These are phyloP conservation scores for Pneumocystis carinii DNA, from an alignment of 1,139 yeast genomes.

Conservation along the genomic window DNA sequence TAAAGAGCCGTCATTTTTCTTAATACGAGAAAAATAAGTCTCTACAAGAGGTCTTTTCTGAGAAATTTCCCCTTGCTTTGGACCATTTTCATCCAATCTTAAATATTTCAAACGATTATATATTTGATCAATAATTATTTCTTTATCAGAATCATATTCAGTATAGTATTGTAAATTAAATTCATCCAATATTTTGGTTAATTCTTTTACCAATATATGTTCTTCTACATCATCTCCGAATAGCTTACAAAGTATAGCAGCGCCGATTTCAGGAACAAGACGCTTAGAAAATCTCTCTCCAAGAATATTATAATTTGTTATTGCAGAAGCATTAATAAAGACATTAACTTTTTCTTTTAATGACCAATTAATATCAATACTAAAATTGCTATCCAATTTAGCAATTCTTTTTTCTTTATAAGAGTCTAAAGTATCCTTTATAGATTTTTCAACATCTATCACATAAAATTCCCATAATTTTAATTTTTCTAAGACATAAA, in stretches of 20 bases:
- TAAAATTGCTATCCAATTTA: neutral
- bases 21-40: slow-evolving; percentile 70
- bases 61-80: slow-evolving; percentile 54
- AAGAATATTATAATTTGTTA: slow-evolving; percentile 24
- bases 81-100: slow-evolving; percentile 68
- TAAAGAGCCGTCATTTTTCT: slow-evolving; percentile 18
- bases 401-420: neutral
- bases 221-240: slow-evolving; percentile 28
- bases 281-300: slow-evolving; percentile 40
- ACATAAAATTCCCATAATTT: slow-evolving; percentile 83
- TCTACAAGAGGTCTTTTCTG: slow-evolving; percentile 53
- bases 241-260: slow-evolving; percentile 30
- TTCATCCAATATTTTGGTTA: slow-evolving; percentile 53
- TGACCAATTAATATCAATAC: neutral
- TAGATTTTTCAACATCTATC: slow-evolving; percentile 34
- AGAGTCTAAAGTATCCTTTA: slow-evolving; percentile 21
- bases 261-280: slow-evolving; percentile 38
- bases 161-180: slow-evolving; percentile 59
- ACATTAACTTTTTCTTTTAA: slow-evolving; percentile 13
- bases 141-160: slow-evolving; percentile 61
- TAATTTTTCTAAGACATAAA: slow-evolving; percentile 49
- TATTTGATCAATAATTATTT: slow-evolving; percentile 49
- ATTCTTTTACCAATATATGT: slow-evolving; percentile 24
- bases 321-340: slow-evolving; percentile 36
- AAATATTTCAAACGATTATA: slow-evolving; percentile 60